Evolutionary conservation across 225 moss, liverwort and hornwort genomes (phyloP).

Genomic region (Climacium dendroides): DNA sequence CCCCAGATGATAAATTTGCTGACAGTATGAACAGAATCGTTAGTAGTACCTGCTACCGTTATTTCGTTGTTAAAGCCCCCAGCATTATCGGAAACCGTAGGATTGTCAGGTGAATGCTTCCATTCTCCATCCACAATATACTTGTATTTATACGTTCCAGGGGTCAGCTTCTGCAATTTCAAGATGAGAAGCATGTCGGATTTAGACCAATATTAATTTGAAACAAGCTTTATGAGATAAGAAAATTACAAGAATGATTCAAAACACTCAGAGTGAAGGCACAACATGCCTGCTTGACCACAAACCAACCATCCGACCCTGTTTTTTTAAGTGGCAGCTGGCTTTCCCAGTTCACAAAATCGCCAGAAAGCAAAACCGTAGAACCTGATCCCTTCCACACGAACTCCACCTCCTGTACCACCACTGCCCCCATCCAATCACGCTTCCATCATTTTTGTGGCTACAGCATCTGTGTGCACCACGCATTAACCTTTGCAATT

Average conservation of each 20-base stretch:
- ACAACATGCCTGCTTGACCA: conserved; percentile 66
- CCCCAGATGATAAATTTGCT: not conserved
- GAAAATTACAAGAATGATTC: not conserved
- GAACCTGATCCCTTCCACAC: conserved; percentile 73
- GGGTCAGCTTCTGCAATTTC: conserved; percentile 56
- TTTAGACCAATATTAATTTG: not conserved
- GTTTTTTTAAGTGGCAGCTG: conserved; percentile 51
- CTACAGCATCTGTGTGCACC: conserved; percentile 12
- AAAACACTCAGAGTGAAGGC: not conserved
- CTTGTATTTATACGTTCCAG: conserved; percentile 72
- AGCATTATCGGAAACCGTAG: conserved; percentile 14
- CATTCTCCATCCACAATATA: conserved; percentile 51
- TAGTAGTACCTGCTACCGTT: conserved; percentile 16
- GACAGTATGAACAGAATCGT: not conserved
- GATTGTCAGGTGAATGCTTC: conserved; percentile 30
- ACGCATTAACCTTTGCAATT: not conserved
- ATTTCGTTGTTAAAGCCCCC: conserved; percentile 41
- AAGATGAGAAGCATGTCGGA: not conserved
- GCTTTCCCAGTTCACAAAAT: conserved; percentile 78
- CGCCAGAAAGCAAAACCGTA: conserved; percentile 55
- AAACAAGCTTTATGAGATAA: not conserved
- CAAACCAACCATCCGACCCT: conserved; percentile 44
- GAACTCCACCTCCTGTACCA: conserved; percentile 95
- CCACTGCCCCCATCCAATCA: conserved; percentile 73
- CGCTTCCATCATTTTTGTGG: conserved; percentile 42